phyloP scores from a whole-genome alignment of 176 grass and related monocot species.

The Zoysia japonica region DNA sequence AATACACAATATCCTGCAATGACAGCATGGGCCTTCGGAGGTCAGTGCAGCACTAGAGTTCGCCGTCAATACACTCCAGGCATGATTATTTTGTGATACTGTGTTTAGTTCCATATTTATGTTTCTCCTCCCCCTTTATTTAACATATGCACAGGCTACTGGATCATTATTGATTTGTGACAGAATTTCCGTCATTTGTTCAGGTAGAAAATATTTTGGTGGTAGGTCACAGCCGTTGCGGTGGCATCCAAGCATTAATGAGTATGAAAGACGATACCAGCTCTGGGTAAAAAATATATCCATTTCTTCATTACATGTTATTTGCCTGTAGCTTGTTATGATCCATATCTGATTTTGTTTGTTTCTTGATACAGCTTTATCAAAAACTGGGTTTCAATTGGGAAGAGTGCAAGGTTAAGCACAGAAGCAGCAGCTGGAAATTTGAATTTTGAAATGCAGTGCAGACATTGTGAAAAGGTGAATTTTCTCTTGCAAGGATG shows the following conservation, averaged over 20 bases:
- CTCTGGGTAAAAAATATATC: slow-evolving; percentile 56
- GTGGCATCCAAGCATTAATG: slow-evolving; percentile 93
- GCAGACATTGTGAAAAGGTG: slow-evolving; percentile 95
- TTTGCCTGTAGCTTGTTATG: slow-evolving; percentile 8
- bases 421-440: slow-evolving; percentile 91
- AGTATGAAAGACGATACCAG: slow-evolving; percentile 65
- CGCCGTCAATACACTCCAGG: slow-evolving; percentile 68
- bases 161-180: slow-evolving; percentile 6
- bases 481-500: slow-evolving; percentile 12
- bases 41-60: slow-evolving; percentile 95
- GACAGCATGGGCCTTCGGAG: slow-evolving; percentile 77
- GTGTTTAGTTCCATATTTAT: background rate
- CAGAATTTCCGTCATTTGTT: slow-evolving; percentile 30
- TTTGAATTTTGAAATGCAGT: slow-evolving; percentile 80
- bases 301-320: slow-evolving; percentile 4
- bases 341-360: slow-evolving; percentile 33
- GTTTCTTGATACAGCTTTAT: slow-evolving; percentile 56
- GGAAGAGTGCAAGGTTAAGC: slow-evolving; percentile 81
- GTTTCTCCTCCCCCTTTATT: background rate
- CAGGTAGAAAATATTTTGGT: slow-evolving; percentile 83
- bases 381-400: slow-evolving; percentile 78
- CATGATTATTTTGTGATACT: slow-evolving; percentile 30
- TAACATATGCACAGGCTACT: background rate
- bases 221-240: slow-evolving; percentile 90
- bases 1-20: slow-evolving; percentile 18